A percentile compares a stretch with the other conserved stretches of the same genome.
These are phyloP conservation scores for Samsoniella hepiali DNA, from an alignment of 2,329 filamentous ascomycete genomes.

Conservation along the genomic window DNA sequence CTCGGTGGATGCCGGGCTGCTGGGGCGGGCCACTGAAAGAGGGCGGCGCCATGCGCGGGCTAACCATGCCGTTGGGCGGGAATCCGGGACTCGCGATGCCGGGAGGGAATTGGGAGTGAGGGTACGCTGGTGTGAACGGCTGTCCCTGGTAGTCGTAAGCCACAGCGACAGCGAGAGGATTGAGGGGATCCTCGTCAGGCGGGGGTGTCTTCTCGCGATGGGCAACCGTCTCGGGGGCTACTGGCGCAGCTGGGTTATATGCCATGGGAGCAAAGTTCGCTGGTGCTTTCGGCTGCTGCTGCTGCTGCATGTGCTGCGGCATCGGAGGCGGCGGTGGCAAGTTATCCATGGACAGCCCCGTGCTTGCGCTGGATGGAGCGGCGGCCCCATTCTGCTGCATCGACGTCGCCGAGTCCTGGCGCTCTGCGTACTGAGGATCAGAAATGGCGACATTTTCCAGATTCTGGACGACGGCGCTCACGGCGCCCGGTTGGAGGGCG, in stretches of 20 bases:
- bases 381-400: slow-evolving; percentile 23
- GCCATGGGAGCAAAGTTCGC: slow-evolving; percentile 60
- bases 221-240: slow-evolving; percentile 67
- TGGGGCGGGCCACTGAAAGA: slow-evolving; percentile 37
- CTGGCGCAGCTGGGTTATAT: slow-evolving; percentile 76
- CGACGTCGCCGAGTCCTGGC: slow-evolving; percentile 24
- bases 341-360: slow-evolving; percentile 20
- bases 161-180: slow-evolving; percentile 57
- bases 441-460: slow-evolving; percentile 69
- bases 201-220: slow-evolving; percentile 80
- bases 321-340: slow-evolving; percentile 25
- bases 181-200: slow-evolving; percentile 59
- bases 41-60: slow-evolving; percentile 41
- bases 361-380: slow-evolving; percentile 22
- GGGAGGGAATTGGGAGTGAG: slow-evolving; percentile 43
- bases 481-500: slow-evolving; percentile 40
- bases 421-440: slow-evolving; percentile 46
- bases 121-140: slow-evolving; percentile 52
- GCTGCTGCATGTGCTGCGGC: slow-evolving; percentile 31
- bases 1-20: slow-evolving; percentile 47
- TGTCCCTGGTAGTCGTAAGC: slow-evolving; percentile 53
- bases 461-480: slow-evolving; percentile 70
- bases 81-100: slow-evolving; percentile 41
- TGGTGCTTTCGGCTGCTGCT: slow-evolving; percentile 5
- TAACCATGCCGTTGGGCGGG: slow-evolving; percentile 34